Evolutionary conservation across 2,329 filamentous ascomycete genomes (phyloP), one percentile per base, ranked within the genome.

Genomic region (Apiospora saccharicola): DNA sequence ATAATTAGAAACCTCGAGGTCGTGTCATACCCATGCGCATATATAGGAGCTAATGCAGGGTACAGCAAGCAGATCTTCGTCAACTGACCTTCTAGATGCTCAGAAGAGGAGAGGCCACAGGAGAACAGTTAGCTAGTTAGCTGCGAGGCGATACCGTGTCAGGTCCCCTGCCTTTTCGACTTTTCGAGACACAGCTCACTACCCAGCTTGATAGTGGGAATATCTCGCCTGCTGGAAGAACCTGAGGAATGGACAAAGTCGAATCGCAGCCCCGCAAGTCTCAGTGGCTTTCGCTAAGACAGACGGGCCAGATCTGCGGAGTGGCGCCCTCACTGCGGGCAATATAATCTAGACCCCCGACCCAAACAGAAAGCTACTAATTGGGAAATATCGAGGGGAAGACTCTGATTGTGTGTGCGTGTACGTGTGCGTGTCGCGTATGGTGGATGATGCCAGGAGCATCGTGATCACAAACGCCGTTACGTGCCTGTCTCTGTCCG

Each of bases 21-120:
- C 53, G 14, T 61, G 44, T 30, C 26, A 30, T 37, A 13, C 30
- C 53, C 53, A 61, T 61, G 53, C 53, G 22, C 74, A 74, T 74
- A 75, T 77, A 76, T 75, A 76, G 76, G 77, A 75, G 74, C 74
- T 71, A 69, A 69, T 74, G 73, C 75, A 75, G 70, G 68, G 68
- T 57, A 71, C 73, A 75, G 70, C 75, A 75, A 74, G 73, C 74
- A 77, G 71, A 71, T 74, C 76, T 74, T 70, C 72, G 76, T 75
- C 72, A 75, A 75, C 71, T 75, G 72, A 75, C 72, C 72, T 71
- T 72, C 70, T 71, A 71, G 70, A 72, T 71, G 57, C 70, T 74
- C 69, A 69, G 73, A 68, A 74, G 71, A 75, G 74, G 75, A 75
- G 73, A 71, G 49, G 75, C 72, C 74, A 71, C 67, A 72, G 74